phyloP scores from a whole-genome alignment of 2,329 filamentous ascomycete species.

The Alternaria hordeiaustralica region DNA sequence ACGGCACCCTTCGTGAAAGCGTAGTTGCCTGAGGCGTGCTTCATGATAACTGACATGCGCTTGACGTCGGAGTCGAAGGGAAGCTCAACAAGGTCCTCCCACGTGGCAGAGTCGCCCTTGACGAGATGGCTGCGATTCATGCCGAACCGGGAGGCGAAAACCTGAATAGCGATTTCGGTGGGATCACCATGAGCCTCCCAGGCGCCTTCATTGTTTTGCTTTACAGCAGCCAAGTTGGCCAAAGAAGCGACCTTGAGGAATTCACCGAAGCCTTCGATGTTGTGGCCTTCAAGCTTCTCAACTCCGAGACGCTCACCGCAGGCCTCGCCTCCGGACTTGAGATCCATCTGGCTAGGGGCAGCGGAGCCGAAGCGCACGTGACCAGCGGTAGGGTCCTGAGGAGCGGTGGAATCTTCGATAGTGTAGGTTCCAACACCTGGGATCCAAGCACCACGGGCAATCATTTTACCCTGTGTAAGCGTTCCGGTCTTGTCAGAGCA shows the following conservation, averaged over 20 bases:
- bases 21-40: constrained; percentile 40
- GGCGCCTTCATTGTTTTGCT: constrained; percentile 49
- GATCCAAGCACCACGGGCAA: constrained; percentile 48
- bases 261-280: constrained; percentile 31
- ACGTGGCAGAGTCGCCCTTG: constrained; percentile 35
- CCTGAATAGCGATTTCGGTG: constrained; percentile 77
- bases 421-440: constrained; percentile 47
- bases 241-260: constrained; percentile 48
- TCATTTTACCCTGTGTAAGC: constrained; percentile 48
- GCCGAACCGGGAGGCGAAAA: constrained; percentile 73
- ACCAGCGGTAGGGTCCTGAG: constrained; percentile 44
- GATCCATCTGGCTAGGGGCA: constrained; percentile 34
- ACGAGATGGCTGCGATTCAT: constrained; percentile 64
- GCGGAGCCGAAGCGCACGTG: constrained; percentile 34
- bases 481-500: constrained; percentile 61
- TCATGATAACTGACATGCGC: constrained; percentile 76
- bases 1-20: constrained; percentile 73
- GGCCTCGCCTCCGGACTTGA: constrained; percentile 23
- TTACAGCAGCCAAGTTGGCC: constrained; percentile 61
- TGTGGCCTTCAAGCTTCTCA: constrained; percentile 33
- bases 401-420: constrained; percentile 43
- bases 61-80: constrained; percentile 78
- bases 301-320: constrained; percentile 18
- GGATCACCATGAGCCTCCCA: constrained; percentile 50
- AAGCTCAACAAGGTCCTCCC: constrained; percentile 65